Conservation (phyloP, 129 eudicot species). For the Lactuca saligna region DNA sequence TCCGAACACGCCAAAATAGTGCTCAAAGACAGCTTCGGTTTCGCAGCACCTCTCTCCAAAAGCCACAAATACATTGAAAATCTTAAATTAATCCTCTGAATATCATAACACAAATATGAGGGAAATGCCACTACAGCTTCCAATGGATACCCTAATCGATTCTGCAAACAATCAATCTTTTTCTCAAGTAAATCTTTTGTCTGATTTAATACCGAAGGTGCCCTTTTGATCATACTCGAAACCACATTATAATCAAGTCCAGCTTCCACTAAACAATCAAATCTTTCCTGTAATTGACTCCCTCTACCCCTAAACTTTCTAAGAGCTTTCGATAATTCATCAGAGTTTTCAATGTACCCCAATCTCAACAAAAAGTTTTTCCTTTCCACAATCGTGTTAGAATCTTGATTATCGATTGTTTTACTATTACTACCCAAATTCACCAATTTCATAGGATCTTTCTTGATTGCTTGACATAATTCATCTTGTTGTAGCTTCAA, state of each 20-base stretch:
- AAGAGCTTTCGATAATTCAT: conserved; percentile 65
- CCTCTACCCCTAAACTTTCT: conserved; percentile 79
- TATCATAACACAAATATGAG: conserved; percentile 70
- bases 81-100: conserved; percentile 51
- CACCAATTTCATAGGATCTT: conserved; percentile 51
- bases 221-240: conserved; percentile 57
- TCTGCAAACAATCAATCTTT: conserved; percentile 53
- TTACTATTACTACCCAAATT: conserved; percentile 41
- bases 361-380: conserved; percentile 52
- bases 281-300: conserved; percentile 74
- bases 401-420: conserved; percentile 31
- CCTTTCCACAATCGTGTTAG: conserved; percentile 47
- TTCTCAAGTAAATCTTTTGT: conserved; percentile 54
- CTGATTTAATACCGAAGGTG: conserved; percentile 63
- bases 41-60: conserved; percentile 56
- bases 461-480: conserved; percentile 44
- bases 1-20: conserved; percentile 72
- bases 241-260: conserved; percentile 66
- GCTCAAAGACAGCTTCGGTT: conserved; percentile 56
- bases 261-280: conserved; percentile 70
- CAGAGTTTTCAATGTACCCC: conserved; percentile 76
- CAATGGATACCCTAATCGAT: conserved; percentile 55
- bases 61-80: conserved; percentile 72
- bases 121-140: conserved; percentile 72
- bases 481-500: conserved; percentile 37